Evolutionary conservation across 306 rosid genomes (phyloP), one percentile per base, ranked within the genome.

Genomic region (Fragaria ananassa): DNA sequence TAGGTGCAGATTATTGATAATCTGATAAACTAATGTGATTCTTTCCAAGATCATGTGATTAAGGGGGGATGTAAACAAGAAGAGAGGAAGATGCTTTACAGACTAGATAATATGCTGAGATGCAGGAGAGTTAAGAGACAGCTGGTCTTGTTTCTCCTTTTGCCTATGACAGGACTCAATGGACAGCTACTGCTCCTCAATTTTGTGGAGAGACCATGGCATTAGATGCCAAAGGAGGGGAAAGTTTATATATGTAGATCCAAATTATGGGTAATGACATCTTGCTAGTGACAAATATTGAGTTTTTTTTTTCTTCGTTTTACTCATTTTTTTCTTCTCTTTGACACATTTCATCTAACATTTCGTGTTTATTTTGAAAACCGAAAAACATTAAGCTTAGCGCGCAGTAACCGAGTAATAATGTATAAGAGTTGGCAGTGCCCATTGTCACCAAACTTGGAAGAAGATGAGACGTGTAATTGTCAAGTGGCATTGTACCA

Each of bases 81-180:
- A 29, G 10, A 17, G 4, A 70, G 31, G 29, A 41, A 37, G 23
- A 14, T 39, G 39, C 68, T 73, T 8, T 9, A 29, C 51, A 49
- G 60, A 23, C 56, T n/a, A 51, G 25, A 47, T 8, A 50, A 47
- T 46, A 47, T 47, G 53, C 13, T 41, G 44, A 45, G 27, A 57
- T 10, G 74, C 61, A 71, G n/a, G 58, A 31, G 75, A 71, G 63
- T 50, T 45, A 5, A 31, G 75, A 10, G 74, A 71, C 75, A 51
- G 75, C 31, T 71, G 47, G 31, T 44, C 18, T 42, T 74, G 11
- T 74, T 42, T 58, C 44, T 10, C 58, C 15, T 44, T 74, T 31
- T 74, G 45, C 29, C n/a, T 27, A 9, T 44, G 44, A 44, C 69
- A 44, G 25, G 69, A 34, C 68, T 34, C 45, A 35, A 63, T 10